Evolutionary conservation across 768 basidiomycete genomes (phyloP).

Genomic region (Kwoniella dendrophila): DNA sequence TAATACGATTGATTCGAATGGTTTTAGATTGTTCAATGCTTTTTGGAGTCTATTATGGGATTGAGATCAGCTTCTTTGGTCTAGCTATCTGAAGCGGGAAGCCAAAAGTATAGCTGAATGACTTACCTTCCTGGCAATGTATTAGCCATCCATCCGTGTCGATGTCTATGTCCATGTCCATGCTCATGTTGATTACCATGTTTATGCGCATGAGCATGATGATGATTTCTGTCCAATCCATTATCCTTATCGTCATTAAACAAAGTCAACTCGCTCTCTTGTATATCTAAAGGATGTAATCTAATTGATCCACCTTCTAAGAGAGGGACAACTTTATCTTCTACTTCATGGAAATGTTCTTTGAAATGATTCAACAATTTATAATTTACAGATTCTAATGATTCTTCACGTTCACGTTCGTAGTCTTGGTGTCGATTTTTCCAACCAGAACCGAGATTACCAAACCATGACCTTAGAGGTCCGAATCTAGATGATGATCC

Average conservation of each 20-base stretch:
- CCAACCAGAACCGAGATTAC: constrained; percentile 13
- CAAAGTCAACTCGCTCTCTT: neutral
- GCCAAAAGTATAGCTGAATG: neutral
- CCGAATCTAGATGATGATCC: neutral
- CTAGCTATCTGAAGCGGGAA: too few relatives aligned
- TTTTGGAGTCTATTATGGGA: constrained; percentile 30
- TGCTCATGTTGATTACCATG: constrained; percentile 10
- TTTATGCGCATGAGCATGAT: constrained; percentile 9
- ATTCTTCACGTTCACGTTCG: too few relatives aligned
- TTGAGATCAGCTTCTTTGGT: too few relatives aligned
- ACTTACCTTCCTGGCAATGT: constrained; percentile 24
- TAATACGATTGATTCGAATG: constrained; percentile 37
- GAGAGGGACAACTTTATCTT: constrained; percentile 8
- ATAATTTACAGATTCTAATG: too few relatives aligned
- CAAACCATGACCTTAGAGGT: constrained; percentile 13
- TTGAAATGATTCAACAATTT: constrained; percentile 11
- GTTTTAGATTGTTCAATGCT: constrained; percentile 30
- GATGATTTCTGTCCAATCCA: constrained; percentile 6
- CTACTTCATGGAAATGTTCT: neutral
- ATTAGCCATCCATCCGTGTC: constrained; percentile 14
- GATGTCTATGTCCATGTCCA: constrained; percentile 17
- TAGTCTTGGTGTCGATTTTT: too few relatives aligned
- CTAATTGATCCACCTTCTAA: constrained; percentile 10
- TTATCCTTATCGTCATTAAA: neutral
- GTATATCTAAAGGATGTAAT: neutral